Evolutionary conservation across 2,329 filamentous ascomycete genomes (phyloP), one percentile per base, ranked within the genome.

Genomic region (Grosmannia penicillata): DNA sequence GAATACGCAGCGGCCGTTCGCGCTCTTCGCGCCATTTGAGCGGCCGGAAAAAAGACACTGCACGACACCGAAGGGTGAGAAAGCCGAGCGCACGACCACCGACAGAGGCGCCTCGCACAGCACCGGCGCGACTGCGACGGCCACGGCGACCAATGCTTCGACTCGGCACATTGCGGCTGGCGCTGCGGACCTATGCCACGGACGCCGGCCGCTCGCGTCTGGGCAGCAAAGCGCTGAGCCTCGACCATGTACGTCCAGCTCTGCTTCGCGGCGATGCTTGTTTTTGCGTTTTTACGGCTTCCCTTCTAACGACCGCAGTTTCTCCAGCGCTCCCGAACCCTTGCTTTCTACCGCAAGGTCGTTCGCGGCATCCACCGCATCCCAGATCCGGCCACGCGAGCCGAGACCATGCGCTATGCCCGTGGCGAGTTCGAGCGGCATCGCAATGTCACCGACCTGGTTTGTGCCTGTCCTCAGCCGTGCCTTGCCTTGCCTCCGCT

Each of bases 381-480:
- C 40, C 39, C 47, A 14, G 70, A 78, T 48, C 51, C 58, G 8
- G 54, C 48, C 4, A 70, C 70, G 6, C 66, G 63, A 36, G 55
- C 57, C n/a, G 75, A 78, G 51, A 73, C 71, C 7, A 59, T 66
- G 40, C 58, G 56, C 38, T 75, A 68, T 53, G 74, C 66, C 26
- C 65, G 72, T 17, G 65, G 68, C 42, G 75, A 79, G 50, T 76
- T 78, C 50, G 69, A 75, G 53, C 63, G 72, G 40, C 68, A 75
- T 48, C 64, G 65, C 19, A 46, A 56, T 38, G 70, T 77, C 33
- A 67, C 63, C 2, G 73, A 78, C 49, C 47, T 70, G 38, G 72
- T 75, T 54, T 33, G 68, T 59, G 19, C 11, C 17, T 14, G 24
- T 18, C 21, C 18, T 29, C 8, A n/a, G 9, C 14, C 10, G n/a